Evolutionary conservation across 2,329 filamentous ascomycete species (phyloP).

Genomic region (Microcera coccophila): DNA sequence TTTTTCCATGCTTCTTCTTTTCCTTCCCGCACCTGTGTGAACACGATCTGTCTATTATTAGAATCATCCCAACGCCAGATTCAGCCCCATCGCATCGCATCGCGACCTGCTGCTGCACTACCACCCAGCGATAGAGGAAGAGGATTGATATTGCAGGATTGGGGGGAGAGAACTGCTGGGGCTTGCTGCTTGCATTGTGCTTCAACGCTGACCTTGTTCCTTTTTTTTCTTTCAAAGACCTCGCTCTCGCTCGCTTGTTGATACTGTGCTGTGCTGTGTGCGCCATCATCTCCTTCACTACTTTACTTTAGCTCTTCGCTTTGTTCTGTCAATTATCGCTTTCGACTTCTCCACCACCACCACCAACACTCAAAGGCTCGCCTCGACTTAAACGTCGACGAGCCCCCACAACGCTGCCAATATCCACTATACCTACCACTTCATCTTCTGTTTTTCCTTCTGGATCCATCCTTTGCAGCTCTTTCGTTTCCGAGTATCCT

Average conservation of each 20-base stretch:
- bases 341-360: background rate
- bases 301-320: no score
- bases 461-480: no score
- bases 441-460: background rate
- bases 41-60: conserved; percentile 33
- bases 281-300: background rate
- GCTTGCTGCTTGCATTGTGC: no score
- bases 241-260: background rate
- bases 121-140: no score
- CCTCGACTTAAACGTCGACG: background rate
- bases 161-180: no score
- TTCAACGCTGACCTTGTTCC: no score
- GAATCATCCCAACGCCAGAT: conserved; percentile 29
- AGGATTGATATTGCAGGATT: no score
- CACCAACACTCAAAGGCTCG: background rate
- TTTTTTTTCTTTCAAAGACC: no score
- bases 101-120: conserved; percentile 10
- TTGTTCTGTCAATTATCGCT: background rate
- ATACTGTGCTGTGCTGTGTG: background rate
- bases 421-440: background rate
- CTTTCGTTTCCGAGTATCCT: no score
- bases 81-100: conserved; percentile 27
- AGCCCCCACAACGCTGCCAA: background rate
- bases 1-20: conserved; percentile 1
- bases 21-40: conserved; percentile 22